Evolutionary conservation across 2,329 filamentous ascomycete genomes (phyloP), one percentile per base, ranked within the genome.

Genomic region (Paracorniculantispora psalliotae): DNA sequence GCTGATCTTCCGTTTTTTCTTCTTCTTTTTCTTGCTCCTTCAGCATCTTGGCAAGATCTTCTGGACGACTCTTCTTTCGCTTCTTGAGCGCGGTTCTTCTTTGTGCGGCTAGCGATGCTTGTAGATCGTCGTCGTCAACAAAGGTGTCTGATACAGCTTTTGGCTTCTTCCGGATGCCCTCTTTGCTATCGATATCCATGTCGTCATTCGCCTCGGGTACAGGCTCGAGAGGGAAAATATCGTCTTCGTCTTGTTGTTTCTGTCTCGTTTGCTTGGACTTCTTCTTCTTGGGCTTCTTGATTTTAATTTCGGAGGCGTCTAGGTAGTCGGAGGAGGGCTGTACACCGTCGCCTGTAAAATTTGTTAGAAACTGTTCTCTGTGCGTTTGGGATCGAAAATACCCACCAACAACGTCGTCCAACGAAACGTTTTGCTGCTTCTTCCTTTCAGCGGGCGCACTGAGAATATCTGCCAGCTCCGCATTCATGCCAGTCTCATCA

Each of bases 221-320:
- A 23, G 73, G 64, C 17, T 77, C 75, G 3, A 72, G 63, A 1
- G 79, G 77, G 60, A 86, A 79, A 5, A 86, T 75, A 52, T 84
- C 84, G 59, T 87, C 84, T 30, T 86, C 84, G 44, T 87, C 84
- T n/a, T 80, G 75, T 1, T 81, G 81, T 65, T 87, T 89, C 69
- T 89, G 85, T 53, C 90, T 81, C 2, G 88, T 90, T 25, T 84
- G 81, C 72, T 92, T 93, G 33, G 85, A 82, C 75, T 93, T 94
- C 77, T 86, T 93, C 77, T 96, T 97, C 75, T 96, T 97, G 0
- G 91, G 88, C 72, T 96, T 99, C 76, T 92, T 96, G 63, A 97
- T 83, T 73, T 97, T 99, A 68, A 97, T 84, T 66, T 94, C 88
- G 1, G 89, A 90, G 17, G 88, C 77, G 62, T 96, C 91, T 63